Evolutionary conservation across 495 filamentous ascomycete species (phyloP), one percentile per base, ranked within the genome.

Genomic region (Penicillium canariense): DNA sequence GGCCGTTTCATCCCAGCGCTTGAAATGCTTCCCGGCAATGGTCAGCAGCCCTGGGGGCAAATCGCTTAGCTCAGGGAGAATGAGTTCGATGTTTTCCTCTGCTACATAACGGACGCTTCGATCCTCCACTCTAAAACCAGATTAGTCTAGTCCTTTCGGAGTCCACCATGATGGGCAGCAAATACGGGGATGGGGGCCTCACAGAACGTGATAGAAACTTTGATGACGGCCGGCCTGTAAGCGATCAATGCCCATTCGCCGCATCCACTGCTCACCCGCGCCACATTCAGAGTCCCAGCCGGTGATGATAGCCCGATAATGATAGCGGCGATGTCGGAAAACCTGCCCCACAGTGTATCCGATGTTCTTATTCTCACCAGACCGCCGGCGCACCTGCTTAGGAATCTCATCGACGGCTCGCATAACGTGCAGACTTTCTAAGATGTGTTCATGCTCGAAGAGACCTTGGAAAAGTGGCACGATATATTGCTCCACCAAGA

Each of bases 11-110:
- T 96, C 89, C 83, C 90, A 97, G 17, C 92, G 78, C 72, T 91
- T 96, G 63, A 97, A 97, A 70, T 88, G 87, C 61, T 85, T 87
- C 10, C 94, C 94, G 2, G 91, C 91, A 56, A 93, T 75, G 45
- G 73, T 73, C 56, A 86, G 78, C 47, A 96, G 71, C 4, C 75
- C 73, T 10, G 70, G 65, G 0, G 83, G 73, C 14, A 81, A 67
- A 6, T 80, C 69, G 59, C 55, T 76, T 35, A 58, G 63, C 31
- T 72, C 72, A 35, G 81, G 72, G 2, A 74, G 66, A 36, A 90
- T 71, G 20, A 85, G 76, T 50, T 83, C 77, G 45, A 96, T 87
- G 59, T 94, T 97, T 59, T 96, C 90, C 71, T 96, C 88, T 5
- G 90, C 88, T 6, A 97, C 88, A 67, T 91, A 84, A 66, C 90